Percentiles rank a stretch among this genome's conserved stretches.
These are phyloP conservation scores for Talaromyces atroroseus DNA, from an alignment of 2,329 filamentous ascomycete genomes.

Conservation along the genomic window DNA sequence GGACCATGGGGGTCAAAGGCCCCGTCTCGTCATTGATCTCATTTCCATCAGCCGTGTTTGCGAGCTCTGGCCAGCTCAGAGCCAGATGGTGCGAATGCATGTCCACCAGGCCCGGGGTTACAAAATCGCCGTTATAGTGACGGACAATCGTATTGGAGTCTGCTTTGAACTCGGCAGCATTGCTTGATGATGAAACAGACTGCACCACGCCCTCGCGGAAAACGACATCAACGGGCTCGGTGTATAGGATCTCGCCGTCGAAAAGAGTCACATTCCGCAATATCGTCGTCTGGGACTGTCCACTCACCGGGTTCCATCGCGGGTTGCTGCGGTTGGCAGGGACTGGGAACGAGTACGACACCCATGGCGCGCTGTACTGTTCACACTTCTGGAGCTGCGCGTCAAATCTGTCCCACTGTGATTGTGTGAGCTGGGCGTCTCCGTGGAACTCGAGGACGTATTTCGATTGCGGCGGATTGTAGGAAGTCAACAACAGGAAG, in stretches of 20 bases:
- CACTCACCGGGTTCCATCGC: constrained; percentile 36
- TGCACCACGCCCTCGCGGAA: constrained; percentile 41
- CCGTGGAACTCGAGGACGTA: constrained; percentile 13
- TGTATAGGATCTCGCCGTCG: constrained; percentile 36
- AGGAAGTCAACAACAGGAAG: constrained; percentile 11
- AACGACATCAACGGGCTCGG: constrained; percentile 32
- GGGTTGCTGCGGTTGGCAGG: constrained; percentile 29
- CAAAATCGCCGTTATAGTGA: constrained; percentile 46
- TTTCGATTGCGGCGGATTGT: constrained; percentile 8
- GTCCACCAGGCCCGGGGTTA: constrained; percentile 65
- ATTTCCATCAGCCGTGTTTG: constrained; percentile 56
- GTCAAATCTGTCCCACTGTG: constrained; percentile 13
- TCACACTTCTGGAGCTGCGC: constrained; percentile 22
- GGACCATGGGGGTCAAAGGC: constrained; percentile 58
- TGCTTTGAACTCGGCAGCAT: neutral
- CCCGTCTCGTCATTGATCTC: constrained; percentile 54
- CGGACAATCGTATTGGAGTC: constrained; percentile 7
- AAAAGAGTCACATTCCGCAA: constrained; percentile 42
- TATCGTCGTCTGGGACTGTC: constrained; percentile 34
- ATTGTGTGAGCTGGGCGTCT: constrained; percentile 9
- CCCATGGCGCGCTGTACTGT: constrained; percentile 18
- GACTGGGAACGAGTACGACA: constrained; percentile 18
- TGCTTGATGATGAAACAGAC: constrained; percentile 22
- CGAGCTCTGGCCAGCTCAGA: constrained; percentile 50
- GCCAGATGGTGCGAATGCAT: constrained; percentile 66